Evolutionary conservation across 495 filamentous ascomycete species (phyloP).

Genomic region (Hyaloscypha finlandica): DNA sequence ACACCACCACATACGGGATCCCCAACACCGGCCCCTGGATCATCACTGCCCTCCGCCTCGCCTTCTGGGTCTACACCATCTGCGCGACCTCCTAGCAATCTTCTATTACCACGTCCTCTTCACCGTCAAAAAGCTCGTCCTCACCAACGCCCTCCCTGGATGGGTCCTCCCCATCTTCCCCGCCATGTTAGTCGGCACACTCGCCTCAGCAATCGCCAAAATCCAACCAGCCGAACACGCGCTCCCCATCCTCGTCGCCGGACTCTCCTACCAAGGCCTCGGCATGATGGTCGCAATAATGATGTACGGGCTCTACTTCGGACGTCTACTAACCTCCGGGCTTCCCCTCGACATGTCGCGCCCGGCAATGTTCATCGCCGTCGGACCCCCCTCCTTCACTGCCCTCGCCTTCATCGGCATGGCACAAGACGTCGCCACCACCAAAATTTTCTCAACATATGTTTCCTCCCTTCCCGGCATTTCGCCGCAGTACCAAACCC

Average conservation of each 20-base stretch:
- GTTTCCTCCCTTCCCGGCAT: constrained; percentile 38
- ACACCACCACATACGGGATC: constrained; percentile 60
- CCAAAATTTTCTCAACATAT: constrained; percentile 37
- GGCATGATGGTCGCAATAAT: constrained; percentile 50
- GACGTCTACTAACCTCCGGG: constrained; percentile 34
- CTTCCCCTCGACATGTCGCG: constrained; percentile 32
- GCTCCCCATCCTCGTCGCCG: constrained; percentile 50
- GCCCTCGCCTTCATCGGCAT: constrained; percentile 67
- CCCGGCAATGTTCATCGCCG: constrained; percentile 68
- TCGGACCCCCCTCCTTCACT: constrained; percentile 68
- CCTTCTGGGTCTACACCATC: constrained; percentile 56
- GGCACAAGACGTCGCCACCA: constrained; percentile 46
- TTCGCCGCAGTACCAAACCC: constrained; percentile 18
- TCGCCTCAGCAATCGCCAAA: constrained; percentile 44
- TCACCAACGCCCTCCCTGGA: constrained; percentile 47
- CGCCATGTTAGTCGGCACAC: constrained; percentile 52
- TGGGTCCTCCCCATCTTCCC: constrained; percentile 61
- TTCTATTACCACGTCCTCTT: constrained; percentile 56
- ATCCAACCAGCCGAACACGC: constrained; percentile 45
- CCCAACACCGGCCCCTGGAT: constrained; percentile 44
- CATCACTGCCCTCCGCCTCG: constrained; percentile 40
- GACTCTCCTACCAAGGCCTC: constrained; percentile 53
- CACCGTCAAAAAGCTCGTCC: constrained; percentile 41
- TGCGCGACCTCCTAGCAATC: constrained; percentile 46
- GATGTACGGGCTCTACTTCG: constrained; percentile 46